Percentiles rank a stretch among this genome's conserved stretches.
Evolutionary conservation across 176 grass and related monocot genomes (phyloP).

Genomic region (Oryza longistaminata): DNA sequence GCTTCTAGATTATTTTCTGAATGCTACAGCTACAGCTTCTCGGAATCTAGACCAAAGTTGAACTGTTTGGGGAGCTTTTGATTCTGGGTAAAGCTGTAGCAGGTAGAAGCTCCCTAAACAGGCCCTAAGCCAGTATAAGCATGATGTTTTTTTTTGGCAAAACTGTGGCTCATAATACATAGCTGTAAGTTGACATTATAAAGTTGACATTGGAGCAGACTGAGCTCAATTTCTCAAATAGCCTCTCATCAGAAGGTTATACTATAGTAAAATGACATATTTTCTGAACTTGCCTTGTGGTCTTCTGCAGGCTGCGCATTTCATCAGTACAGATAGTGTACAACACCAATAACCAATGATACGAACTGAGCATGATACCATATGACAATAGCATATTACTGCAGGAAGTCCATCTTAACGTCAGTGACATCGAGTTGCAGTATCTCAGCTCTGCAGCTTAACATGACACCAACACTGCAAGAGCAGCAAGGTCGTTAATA

Average conservation of each 20-base stretch:
- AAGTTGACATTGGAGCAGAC: too few relatives aligned
- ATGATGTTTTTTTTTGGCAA: too few relatives aligned
- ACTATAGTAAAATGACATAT: not conserved
- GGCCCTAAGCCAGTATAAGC: too few relatives aligned
- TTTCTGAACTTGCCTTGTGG: not conserved
- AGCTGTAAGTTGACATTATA: too few relatives aligned
- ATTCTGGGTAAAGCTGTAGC: too few relatives aligned
- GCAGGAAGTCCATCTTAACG: constrained; percentile 82
- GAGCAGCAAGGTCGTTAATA: constrained; percentile 24
- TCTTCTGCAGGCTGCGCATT: not conserved
- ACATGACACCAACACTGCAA: constrained; percentile 71
- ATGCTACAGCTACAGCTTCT: too few relatives aligned
- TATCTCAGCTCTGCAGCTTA: constrained; percentile 84
- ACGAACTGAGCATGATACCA: not conserved
- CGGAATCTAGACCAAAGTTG: too few relatives aligned
- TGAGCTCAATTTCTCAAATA: not conserved
- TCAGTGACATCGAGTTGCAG: constrained; percentile 86
- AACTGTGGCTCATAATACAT: too few relatives aligned
- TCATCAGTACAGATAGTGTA: not conserved
- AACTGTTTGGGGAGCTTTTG: too few relatives aligned
- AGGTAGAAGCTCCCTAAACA: too few relatives aligned
- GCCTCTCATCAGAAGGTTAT: not conserved
- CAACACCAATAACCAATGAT: not conserved
- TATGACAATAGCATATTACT: constrained; percentile 1
- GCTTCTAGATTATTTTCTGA: too few relatives aligned